phyloP scores from a whole-genome alignment of 1,284 basidiomycete species.

The Leccinum angustisporum region DNA sequence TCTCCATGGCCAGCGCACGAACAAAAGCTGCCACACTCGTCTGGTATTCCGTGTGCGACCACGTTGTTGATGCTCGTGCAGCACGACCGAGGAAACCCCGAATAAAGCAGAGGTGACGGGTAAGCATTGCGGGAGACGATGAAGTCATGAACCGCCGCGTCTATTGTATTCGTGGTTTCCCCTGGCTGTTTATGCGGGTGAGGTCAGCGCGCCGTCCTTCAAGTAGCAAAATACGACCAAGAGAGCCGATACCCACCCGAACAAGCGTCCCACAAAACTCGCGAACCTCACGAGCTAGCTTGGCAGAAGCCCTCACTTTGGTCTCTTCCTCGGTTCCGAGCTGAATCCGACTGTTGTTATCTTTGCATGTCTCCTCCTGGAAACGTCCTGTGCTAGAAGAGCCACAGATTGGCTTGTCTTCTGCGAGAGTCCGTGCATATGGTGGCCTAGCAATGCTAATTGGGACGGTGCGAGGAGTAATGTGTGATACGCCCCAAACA shows the following conservation, averaged over 20 bases:
- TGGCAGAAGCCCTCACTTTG: constrained; percentile 57
- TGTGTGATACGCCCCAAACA: constrained; percentile 63
- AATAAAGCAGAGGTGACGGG: constrained; percentile 84
- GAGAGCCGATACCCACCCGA: constrained; percentile 42
- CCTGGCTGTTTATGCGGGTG: constrained; percentile 51
- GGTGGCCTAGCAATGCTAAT: constrained; percentile 54
- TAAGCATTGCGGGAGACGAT: constrained; percentile 75
- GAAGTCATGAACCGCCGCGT: constrained; percentile 67
- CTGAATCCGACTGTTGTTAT: constrained; percentile 46
- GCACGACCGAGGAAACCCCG: constrained; percentile 79
- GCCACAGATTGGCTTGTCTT: constrained; percentile 8
- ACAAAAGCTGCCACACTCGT: constrained; percentile 52
- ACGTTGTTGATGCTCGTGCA: constrained; percentile 91
- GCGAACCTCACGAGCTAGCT: constrained; percentile 62
- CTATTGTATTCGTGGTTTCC: constrained; percentile 73
- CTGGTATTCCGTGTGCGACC: constrained; percentile 84
- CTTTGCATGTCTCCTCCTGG: constrained; percentile 24
- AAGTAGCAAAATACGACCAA: background rate
- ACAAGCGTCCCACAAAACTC: constrained; percentile 57
- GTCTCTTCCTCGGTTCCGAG: constrained; percentile 60
- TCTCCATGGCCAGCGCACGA: background rate
- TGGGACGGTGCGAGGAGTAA: constrained; percentile 60
- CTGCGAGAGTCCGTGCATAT: constrained; percentile 43
- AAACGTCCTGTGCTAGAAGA: constrained; percentile 25
- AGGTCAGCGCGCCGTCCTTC: background rate